Evolutionary conservation across 176 grass and related monocot genomes (phyloP), one percentile per base, ranked within the genome.

Genomic region (Eleusine indica): DNA sequence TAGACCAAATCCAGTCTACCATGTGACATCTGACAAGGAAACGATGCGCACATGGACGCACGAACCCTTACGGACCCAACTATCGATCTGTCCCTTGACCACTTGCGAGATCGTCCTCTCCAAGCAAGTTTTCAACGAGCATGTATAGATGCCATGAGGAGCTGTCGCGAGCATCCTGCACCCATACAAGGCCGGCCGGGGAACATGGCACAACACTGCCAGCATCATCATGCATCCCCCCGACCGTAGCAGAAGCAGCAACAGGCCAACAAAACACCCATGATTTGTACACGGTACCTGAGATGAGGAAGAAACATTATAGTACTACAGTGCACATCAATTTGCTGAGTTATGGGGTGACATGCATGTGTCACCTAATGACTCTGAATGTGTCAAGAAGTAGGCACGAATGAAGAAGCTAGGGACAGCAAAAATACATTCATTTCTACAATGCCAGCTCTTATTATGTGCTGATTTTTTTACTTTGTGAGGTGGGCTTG

Each of bases 271-370:
- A 18, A 30, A 14, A 10, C 2, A 48, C 0, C 3, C 30, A 76
- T 81, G 77, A 76, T 82, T 3, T 51, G 21, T 25, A 21, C n/a
- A 16, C 43, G 16, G 42, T 6, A 13, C 1, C 12, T 29, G 42
- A 38, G 32, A 10, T 37, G 44, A 78, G 37, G 37, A 56, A 47
- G 8, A 0, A 47, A 71, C 73, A 49, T 79, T 22, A 48, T 56
- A 29, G 16, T 72, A 63, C 57, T 53, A 64, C 60, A 67, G 37
- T 65, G 2, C 66, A 17, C 44, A 77, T 71, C 56, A 38, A 18
- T 83, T 64, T 83, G 44, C 25, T 32, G 74, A 79, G 38, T 83
- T 10, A 72, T 65, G 83, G 19, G 47, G 67, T 22, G 80, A 79
- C 83, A 83, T 64, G 85, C 15, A 70, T 14, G 51, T 70, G 37